A percentile compares a stretch with the other conserved stretches of the same genome.
Conservation (phyloP, 129 eudicot species). For the Saposhnikovia divaricata region DNA sequence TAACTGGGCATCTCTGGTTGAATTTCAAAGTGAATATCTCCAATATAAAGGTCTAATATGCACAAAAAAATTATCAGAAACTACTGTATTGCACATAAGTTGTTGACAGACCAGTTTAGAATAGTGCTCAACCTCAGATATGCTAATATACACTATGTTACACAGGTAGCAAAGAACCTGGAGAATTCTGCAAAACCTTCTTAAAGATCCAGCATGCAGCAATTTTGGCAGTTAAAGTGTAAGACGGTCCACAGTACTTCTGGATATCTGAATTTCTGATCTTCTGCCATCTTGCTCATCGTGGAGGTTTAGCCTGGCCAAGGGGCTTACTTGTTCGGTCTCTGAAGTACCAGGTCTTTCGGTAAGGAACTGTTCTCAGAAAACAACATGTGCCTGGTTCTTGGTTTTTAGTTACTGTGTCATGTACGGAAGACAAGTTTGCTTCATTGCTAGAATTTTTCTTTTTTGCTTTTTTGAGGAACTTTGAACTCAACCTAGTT, state of each 20-base stretch:
- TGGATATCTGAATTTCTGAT: constrained; percentile 31
- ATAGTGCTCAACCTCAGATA: neutral
- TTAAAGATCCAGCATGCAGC: neutral
- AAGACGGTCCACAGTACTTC: constrained; percentile 47
- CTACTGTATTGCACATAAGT: neutral
- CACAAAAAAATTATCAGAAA: neutral
- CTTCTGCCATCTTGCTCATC: constrained; percentile 52
- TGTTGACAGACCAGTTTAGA: neutral
- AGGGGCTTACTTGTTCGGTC: constrained; percentile 57
- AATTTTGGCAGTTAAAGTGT: constrained; percentile 33
- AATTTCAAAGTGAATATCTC: neutral
- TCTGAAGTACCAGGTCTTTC: constrained; percentile 26
- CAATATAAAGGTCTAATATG: neutral
- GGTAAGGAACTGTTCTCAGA: constrained; percentile 92
- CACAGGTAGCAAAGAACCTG: neutral
- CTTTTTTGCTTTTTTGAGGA: constrained; percentile 14
- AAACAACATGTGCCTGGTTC: constrained; percentile 59
- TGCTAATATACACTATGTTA: constrained; percentile 1
- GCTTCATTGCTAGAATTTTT: constrained; percentile 12
- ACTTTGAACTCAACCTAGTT: constrained; percentile 11
- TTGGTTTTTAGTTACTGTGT: constrained; percentile 21
- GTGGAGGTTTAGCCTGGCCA: constrained; percentile 32
- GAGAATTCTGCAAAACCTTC: neutral
- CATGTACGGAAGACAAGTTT: constrained; percentile 24
- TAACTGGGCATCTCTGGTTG: neutral